Evolutionary conservation across 495 filamentous ascomycete species (phyloP).

Genomic region (Poronia punctata): DNA sequence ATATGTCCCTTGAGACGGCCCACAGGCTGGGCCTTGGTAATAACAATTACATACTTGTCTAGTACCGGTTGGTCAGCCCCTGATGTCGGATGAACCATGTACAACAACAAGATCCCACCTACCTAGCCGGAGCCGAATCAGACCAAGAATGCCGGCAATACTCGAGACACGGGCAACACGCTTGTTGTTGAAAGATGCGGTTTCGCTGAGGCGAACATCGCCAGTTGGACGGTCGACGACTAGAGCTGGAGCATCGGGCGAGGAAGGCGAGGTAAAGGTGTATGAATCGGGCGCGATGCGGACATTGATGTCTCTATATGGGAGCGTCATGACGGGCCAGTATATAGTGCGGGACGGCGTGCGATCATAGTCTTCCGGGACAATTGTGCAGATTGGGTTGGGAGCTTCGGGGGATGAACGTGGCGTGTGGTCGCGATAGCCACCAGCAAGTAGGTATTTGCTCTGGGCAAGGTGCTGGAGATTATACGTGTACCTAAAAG

Average conservation of each 20-base stretch:
- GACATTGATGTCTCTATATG: constrained; percentile 94
- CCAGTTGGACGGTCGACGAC: constrained; percentile 90
- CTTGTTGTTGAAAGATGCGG: constrained; percentile 63
- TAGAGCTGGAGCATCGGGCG: constrained; percentile 76
- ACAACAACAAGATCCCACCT: constrained; percentile 15
- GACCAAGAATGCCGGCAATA: constrained; percentile 88
- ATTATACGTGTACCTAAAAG: too few species aligned
- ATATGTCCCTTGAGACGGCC: constrained; percentile 86
- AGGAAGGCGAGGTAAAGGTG: constrained; percentile 93
- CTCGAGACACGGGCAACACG: constrained; percentile 68
- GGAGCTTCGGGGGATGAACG: not conserved
- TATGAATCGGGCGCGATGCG: constrained; percentile 86
- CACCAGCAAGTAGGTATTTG: too few species aligned
- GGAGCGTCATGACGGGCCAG: constrained; percentile 50
- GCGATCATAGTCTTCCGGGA: constrained; percentile 11
- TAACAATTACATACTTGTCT: constrained; percentile 97
- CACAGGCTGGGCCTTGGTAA: constrained; percentile 88
- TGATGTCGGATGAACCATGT: not conserved
- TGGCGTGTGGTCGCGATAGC: too few species aligned
- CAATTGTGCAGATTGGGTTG: not conserved
- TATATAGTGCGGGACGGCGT: constrained; percentile 5
- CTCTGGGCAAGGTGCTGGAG: too few species aligned
- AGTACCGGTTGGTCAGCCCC: constrained; percentile 10
- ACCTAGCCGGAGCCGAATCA: constrained; percentile 88
- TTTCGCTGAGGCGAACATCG: constrained; percentile 77